A percentile compares a stretch with the other conserved stretches of the same genome.
Conservation (phyloP, 768 basidiomycete species). For the Russula brevipes region DNA sequence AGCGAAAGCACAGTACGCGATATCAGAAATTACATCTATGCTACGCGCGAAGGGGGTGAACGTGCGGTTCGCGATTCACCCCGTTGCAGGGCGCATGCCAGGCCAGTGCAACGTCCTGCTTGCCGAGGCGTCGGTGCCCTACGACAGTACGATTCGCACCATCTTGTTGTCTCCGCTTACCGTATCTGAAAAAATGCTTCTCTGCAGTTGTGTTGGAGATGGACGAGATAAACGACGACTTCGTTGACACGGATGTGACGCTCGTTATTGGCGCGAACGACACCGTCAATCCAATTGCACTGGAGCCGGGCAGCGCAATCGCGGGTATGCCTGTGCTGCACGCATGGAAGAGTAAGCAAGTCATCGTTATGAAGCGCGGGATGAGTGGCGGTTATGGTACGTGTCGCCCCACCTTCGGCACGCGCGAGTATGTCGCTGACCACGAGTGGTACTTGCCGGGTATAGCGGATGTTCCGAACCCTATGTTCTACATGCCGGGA, state of each 20-base stretch:
- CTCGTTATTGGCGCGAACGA: constrained; percentile 91
- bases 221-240: constrained; percentile 95
- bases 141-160: constrained; percentile 57
- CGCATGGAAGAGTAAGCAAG: constrained; percentile 91
- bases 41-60: constrained; percentile 70
- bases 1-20: constrained; percentile 78
- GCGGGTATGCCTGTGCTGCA: constrained; percentile 91
- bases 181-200: background rate
- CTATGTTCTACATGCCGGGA: constrained; percentile 89
- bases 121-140: constrained; percentile 86
- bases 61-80: constrained; percentile 84
- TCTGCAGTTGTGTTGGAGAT: constrained; percentile 77
- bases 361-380: constrained; percentile 89
- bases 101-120: constrained; percentile 91
- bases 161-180: background rate
- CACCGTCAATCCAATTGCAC: constrained; percentile 85
- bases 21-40: constrained; percentile 68
- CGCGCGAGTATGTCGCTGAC: background rate
- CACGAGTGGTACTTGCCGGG: background rate
- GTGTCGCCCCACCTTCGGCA: background rate
- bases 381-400: constrained; percentile 83
- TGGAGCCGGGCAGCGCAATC: constrained; percentile 82
- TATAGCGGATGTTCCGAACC: constrained; percentile 84
- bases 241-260: constrained; percentile 81
- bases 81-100: constrained; percentile 90